These are phyloP conservation scores for Aureobasidium sp. DNA, from an alignment of 2,329 filamentous ascomycete species.

Conservation along the genomic window DNA sequence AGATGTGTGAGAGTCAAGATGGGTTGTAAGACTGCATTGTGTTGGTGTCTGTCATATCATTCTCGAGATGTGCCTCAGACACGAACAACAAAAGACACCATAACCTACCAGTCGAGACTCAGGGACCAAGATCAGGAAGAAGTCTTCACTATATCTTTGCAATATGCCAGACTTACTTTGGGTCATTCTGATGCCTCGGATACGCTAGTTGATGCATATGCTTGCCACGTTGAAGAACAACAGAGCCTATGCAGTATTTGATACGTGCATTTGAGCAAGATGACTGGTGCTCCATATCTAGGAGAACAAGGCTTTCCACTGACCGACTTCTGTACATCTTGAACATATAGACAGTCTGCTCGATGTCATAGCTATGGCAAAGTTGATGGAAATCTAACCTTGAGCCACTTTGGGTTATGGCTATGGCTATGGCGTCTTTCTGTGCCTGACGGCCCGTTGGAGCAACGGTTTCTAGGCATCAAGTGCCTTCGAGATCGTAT, in stretches of 20 bases:
- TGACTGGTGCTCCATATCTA: too few relatives aligned
- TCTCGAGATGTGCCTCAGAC: neutral
- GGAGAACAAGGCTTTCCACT: too few relatives aligned
- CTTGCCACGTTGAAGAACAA: too few relatives aligned
- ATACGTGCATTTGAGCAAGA: too few relatives aligned
- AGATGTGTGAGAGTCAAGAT: neutral
- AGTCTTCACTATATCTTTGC: too few relatives aligned
- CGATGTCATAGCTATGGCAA: neutral
- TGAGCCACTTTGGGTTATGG: neutral
- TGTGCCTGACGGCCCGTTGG: neutral
- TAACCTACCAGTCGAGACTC: too few relatives aligned
- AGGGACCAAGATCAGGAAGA: too few relatives aligned
- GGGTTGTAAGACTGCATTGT: neutral
- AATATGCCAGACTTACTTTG: too few relatives aligned
- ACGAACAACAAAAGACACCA: neutral
- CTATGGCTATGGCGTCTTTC: neutral
- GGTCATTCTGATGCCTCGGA: too few relatives aligned
- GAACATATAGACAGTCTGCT: neutral
- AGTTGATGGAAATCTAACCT: neutral
- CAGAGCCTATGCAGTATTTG: too few relatives aligned
- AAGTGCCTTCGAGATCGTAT: neutral
- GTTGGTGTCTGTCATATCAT: neutral
- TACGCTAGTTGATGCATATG: too few relatives aligned
- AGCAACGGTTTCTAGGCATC: neutral
- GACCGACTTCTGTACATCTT: too few relatives aligned